These are phyloP conservation scores for Miamiensis avidus DNA, from an alignment of 169 alveolate genomes.

Conservation along the genomic window DNA sequence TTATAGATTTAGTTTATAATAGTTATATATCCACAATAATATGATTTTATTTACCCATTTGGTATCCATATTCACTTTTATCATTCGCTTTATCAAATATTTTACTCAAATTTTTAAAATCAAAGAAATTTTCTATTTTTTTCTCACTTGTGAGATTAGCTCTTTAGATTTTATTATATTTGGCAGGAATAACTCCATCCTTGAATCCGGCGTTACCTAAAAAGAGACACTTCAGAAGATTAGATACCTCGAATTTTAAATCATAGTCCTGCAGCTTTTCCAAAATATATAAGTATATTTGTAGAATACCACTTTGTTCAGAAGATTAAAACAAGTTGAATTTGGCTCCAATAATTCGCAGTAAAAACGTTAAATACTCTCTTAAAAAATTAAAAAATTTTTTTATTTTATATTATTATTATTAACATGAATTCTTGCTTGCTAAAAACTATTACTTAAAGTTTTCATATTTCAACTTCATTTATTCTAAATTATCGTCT, in stretches of 20 bases:
- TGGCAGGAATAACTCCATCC: not conserved
- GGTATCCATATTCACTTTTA: no score
- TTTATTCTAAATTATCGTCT: not conserved
- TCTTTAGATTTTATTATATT: no score
- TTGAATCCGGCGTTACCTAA: not conserved
- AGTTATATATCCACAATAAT: no score
- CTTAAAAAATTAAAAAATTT: no score
- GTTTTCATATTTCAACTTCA: no score
- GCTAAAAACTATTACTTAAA: no score
- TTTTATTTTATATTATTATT: no score
- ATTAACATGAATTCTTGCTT: no score
- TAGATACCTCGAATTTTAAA: not conserved
- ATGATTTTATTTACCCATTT: no score
- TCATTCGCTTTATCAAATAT: not conserved
- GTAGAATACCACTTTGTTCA: not conserved
- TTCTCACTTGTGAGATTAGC: not conserved
- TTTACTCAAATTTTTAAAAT: no score
- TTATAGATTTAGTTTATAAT: no score
- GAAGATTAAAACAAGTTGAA: not conserved
- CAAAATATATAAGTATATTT: not conserved
- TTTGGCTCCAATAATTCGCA: not conserved
- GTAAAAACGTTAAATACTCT: not conserved
- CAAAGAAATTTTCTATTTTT: not conserved
- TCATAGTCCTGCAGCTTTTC: not conserved
- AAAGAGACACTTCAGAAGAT: not conserved